phyloP scores from a whole-genome alignment of 78 protist species.

The Isochrysis galbana region DNA sequence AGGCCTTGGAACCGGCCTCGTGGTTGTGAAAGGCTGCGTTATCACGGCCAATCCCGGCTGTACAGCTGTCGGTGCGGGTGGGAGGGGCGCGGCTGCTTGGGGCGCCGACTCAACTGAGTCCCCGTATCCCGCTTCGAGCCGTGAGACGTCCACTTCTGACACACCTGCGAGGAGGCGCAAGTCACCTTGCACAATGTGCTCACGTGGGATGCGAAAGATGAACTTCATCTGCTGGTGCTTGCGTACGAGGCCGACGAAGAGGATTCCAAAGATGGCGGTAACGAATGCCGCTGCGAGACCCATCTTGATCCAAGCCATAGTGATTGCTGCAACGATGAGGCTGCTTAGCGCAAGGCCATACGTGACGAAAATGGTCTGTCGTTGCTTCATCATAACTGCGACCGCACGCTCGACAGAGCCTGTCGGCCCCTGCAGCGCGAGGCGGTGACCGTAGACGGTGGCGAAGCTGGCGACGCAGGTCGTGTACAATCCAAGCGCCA shows the following conservation, averaged over 20 bases:
- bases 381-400: conserved; percentile 7
- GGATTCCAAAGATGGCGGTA: neutral
- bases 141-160: neutral
- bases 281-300: neutral
- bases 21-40: too few species aligned
- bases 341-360: neutral
- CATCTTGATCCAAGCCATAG: conserved; percentile 21
- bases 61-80: too few species aligned
- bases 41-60: too few species aligned
- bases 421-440: conserved; percentile 9
- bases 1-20: too few species aligned
- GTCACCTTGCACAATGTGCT: neutral
- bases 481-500: neutral
- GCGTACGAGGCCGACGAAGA: neutral
- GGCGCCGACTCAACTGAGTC: too few species aligned
- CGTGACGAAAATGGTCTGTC: neutral
- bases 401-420: conserved; percentile 3
- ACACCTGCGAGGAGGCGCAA: neutral
- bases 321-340: neutral
- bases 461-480: neutral
- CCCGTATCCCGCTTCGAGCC: neutral
- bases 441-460: conserved; percentile 13
- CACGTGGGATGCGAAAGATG: neutral
- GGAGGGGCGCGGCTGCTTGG: too few species aligned
- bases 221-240: neutral